Evolutionary conservation across 2,329 filamentous ascomycete genomes (phyloP), one percentile per base, ranked within the genome.

Genomic region (Epichloe bromicola): DNA sequence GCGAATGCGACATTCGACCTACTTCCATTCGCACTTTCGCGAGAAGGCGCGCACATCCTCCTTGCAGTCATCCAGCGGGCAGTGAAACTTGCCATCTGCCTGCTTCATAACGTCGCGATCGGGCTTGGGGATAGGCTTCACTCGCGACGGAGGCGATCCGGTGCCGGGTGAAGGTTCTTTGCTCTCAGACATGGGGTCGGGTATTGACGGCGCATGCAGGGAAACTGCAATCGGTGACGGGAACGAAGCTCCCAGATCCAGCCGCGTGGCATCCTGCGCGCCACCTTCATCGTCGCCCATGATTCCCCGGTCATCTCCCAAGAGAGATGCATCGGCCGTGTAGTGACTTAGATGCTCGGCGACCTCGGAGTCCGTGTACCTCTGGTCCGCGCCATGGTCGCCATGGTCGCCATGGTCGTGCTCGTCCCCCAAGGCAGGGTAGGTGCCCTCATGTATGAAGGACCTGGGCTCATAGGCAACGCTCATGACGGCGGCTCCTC

Each of bases 1-100:
- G 8, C 41, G 7, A 38, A 37, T 19, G 37, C 6, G 7, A 2
- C 14, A 30, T 30, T 30, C 26, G 17, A 78, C 86, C 79, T 73
- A 93, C 88, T 85, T 94, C 88, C 88, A 96, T 71, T 95, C 90
- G 70, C 90, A 95, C 58, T 88, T 91, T 56, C 89, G 80, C 50
- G 79, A 76, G 63, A 95, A 97, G 12, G 76, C 77, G 43, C 74
- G 77, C 5, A 74, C 61, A 5, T 82, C 74, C 49, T 84, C 79
- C 12, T 71, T 75, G 60, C 90, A 96, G 51, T 84, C 82, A 0
- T 75, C 68, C 57, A 81, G 79, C 15, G 79, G 80, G 67, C 91
- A 96, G 51, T 83, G 76, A 60, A 83, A 93, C 61, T 87, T 83
- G n/a, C 86, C 86, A 23, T 86, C 76, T 1, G 71, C 64, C 57